Evolutionary conservation across 2,329 filamentous ascomycete species (phyloP), one percentile per base, ranked within the genome.

Genomic region (Onygenales sp.): DNA sequence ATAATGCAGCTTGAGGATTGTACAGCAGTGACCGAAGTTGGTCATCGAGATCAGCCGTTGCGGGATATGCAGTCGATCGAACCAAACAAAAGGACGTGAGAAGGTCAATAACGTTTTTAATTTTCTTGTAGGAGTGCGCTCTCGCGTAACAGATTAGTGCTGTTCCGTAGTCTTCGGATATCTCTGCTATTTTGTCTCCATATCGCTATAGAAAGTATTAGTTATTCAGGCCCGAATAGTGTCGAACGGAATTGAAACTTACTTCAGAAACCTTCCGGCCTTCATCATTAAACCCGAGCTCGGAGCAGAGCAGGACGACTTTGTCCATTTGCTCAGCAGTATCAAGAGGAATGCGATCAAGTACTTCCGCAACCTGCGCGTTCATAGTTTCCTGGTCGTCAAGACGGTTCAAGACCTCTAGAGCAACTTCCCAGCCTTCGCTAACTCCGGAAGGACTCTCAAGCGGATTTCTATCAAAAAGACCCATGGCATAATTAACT

Each of bases 141-240:
- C 94, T 82, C 27, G 92, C 87, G 67, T 93, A 97, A 74, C 94
- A 96, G 72, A 93, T 85, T 17, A 97, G 78, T 0, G 89, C 88
- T 58, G 92, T 83, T 52, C 92, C 92, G 61, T 92, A 96, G 52
- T 86, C 81, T 61, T 88, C 82, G 0, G 86, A 86, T 42, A 82
- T 80, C 55, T 83, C 78, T 9, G 84, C 82, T 40, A 95, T 77
- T 47, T 84, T 78, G 59, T 95, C 85, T 54, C 90, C 92, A 65
- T 89, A 96, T 59, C 86, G 84, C 88, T 95, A 62, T 51, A 37
- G 42, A 52, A 49, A 14, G 7, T 36, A 14, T 10, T 34, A 13
- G 50, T 11, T 33, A 10, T 9, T 32, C 14, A 13, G 44, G 17
- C 10, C 6, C 49, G 49, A 17, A n/a, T 37, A 43, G 21, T 27